phyloP scores from a whole-genome alignment of 2,329 filamentous ascomycete genomes.

The Ophiognomonia clavigignenti-juglandacearum region DNA sequence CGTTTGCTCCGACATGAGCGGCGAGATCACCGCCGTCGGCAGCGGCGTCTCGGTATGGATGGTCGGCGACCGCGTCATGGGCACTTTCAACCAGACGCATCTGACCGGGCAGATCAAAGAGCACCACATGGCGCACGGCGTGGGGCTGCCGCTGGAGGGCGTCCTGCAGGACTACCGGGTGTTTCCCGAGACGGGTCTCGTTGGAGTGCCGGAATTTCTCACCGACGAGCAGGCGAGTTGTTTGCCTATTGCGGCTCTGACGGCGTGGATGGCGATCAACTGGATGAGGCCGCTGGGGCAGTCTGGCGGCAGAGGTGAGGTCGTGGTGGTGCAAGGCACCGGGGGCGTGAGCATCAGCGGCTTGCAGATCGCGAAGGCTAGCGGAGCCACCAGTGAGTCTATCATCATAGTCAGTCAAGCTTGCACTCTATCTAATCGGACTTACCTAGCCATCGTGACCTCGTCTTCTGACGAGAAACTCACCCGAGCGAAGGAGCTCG shows the following conservation, averaged over 20 bases:
- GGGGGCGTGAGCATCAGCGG: constrained; percentile 48
- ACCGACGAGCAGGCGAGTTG: constrained; percentile 55
- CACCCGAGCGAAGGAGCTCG: constrained; percentile 38
- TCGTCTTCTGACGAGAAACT: constrained; percentile 51
- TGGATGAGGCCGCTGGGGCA: constrained; percentile 51
- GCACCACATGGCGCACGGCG: constrained; percentile 48
- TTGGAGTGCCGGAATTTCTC: constrained; percentile 52
- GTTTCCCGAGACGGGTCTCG: constrained; percentile 51
- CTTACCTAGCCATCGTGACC: constrained; percentile 46
- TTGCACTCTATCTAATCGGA: constrained; percentile 34
- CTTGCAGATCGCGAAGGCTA: constrained; percentile 48
- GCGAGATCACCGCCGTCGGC: constrained; percentile 49
- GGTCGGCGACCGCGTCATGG: constrained; percentile 60
- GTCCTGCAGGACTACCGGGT: constrained; percentile 55
- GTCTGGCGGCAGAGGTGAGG: constrained; percentile 39
- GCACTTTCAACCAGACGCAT: constrained; percentile 56
- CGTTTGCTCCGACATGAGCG: constrained; percentile 68
- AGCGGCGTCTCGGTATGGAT: constrained; percentile 38
- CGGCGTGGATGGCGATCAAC: constrained; percentile 63
- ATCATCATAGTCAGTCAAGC: constrained; percentile 16
- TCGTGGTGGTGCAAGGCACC: constrained; percentile 49
- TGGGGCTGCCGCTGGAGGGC: constrained; percentile 57
- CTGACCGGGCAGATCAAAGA: constrained; percentile 55
- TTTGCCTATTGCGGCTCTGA: constrained; percentile 57
- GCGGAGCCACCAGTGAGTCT: constrained; percentile 39